These are phyloP conservation scores for Phaseolus coccineus DNA, from an alignment of 331 rosid genomes.

Conservation along the genomic window DNA sequence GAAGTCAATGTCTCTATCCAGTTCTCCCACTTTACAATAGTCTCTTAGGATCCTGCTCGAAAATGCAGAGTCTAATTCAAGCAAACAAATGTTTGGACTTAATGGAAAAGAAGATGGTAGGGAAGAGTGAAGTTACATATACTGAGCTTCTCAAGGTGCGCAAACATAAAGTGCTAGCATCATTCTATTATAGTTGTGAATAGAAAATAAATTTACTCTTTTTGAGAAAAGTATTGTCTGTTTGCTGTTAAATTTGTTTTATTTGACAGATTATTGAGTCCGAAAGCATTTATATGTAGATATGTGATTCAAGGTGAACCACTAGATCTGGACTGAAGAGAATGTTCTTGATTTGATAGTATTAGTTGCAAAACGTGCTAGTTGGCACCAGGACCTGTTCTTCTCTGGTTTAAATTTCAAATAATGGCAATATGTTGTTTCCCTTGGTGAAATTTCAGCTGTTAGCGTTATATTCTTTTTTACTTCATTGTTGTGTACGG, in stretches of 20 bases:
- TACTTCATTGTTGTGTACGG: neutral
- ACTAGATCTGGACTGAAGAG: slow-evolving; percentile 23
- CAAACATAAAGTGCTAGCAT: slow-evolving; percentile 29
- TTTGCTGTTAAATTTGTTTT: slow-evolving; percentile 26
- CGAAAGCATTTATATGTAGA: slow-evolving; percentile 4
- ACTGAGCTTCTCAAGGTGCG: slow-evolving; percentile 77
- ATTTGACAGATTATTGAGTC: slow-evolving; percentile 6
- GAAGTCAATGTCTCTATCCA: slow-evolving; percentile 57
- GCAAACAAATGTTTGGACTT: slow-evolving; percentile 77
- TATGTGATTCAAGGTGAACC: slow-evolving; percentile 17
- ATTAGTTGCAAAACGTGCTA: slow-evolving; percentile 21
- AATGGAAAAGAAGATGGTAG: slow-evolving; percentile 75
- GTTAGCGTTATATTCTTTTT: neutral
- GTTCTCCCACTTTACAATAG: slow-evolving; percentile 63
- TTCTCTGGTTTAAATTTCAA: slow-evolving; percentile 10
- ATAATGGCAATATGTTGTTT: slow-evolving; percentile 12
- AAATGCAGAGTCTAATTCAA: slow-evolving; percentile 53
- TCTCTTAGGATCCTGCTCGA: slow-evolving; percentile 64
- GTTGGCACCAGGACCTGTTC: slow-evolving; percentile 2
- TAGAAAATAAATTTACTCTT: neutral
- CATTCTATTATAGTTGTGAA: slow-evolving; percentile 35
- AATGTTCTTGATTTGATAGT: neutral
- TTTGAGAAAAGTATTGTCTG: neutral
- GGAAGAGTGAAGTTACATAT: slow-evolving; percentile 80
- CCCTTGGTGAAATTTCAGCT: slow-evolving; percentile 6